phyloP scores from a whole-genome alignment of 805 yeast species.

The Candida piceae region DNA sequence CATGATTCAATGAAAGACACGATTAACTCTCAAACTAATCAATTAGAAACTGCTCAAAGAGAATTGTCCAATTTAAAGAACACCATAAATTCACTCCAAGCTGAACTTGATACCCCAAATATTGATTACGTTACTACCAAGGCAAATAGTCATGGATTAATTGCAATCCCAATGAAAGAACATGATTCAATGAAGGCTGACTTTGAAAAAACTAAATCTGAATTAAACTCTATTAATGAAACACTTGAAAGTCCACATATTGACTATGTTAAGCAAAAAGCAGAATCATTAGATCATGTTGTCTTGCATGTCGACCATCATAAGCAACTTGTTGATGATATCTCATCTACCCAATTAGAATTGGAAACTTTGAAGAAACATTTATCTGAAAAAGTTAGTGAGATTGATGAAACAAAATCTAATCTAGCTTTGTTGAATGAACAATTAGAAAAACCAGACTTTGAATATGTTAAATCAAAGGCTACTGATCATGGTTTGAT shows the following conservation, averaged over 20 bases:
- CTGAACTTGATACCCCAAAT: conserved; percentile 26
- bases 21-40: background rate
- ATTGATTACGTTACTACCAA: conserved; percentile 25
- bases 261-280: conserved; percentile 5
- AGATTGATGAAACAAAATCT: background rate
- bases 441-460: conserved; percentile 2
- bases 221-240: background rate
- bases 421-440: too few relatives aligned
- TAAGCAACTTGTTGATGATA: conserved; percentile 3
- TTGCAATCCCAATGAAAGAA: conserved; percentile 22
- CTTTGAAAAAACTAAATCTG: too few relatives aligned
- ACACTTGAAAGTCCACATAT: conserved; percentile 2
- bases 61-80: too few relatives aligned
- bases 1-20: conserved; percentile 2
- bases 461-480: conserved; percentile 1
- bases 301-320: conserved; percentile 10
- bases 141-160: conserved; percentile 25
- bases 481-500: conserved; percentile 3
- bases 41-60: background rate
- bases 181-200: conserved; percentile 14
- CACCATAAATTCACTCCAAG: too few relatives aligned
- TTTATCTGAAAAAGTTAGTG: background rate
- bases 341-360: background rate
- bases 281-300: conserved; percentile 1
- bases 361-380: background rate